These are phyloP conservation scores for Ailanthus altissimus DNA, from an alignment of 345 rosid species.

Conservation along the genomic window DNA sequence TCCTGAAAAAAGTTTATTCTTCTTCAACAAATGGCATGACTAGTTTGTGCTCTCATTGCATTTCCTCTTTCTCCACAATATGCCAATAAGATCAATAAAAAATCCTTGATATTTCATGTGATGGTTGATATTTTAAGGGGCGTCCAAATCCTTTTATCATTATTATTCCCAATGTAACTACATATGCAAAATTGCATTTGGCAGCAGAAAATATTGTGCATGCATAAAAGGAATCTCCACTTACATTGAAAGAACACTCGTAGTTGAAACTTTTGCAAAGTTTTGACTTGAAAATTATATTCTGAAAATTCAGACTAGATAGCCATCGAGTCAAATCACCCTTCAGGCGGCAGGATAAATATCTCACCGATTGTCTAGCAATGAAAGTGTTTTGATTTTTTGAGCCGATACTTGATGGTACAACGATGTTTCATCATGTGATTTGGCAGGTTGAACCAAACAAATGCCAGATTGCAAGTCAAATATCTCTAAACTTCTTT, in stretches of 20 bases:
- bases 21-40: not conserved
- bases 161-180: too few relatives aligned
- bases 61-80: not conserved
- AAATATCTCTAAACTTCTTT: not conserved
- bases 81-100: not conserved
- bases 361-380: not conserved
- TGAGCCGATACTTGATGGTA: not conserved
- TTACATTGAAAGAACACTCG: not conserved
- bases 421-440: constrained; percentile 5
- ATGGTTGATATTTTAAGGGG: not conserved
- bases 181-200: too few relatives aligned
- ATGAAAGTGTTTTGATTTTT: not conserved
- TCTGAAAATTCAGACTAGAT: not conserved
- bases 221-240: not conserved
- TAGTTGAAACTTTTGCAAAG: not conserved
- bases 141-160: not conserved
- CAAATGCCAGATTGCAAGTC: not conserved
- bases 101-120: not conserved
- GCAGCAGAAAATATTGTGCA: not conserved
- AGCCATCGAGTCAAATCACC: not conserved
- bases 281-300: not conserved
- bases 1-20: not conserved
- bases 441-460: constrained; percentile 4
- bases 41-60: not conserved
- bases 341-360: not conserved